Conservation (phyloP, 768 basidiomycete genomes). For the Hortiboletus flavorubellus region DNA sequence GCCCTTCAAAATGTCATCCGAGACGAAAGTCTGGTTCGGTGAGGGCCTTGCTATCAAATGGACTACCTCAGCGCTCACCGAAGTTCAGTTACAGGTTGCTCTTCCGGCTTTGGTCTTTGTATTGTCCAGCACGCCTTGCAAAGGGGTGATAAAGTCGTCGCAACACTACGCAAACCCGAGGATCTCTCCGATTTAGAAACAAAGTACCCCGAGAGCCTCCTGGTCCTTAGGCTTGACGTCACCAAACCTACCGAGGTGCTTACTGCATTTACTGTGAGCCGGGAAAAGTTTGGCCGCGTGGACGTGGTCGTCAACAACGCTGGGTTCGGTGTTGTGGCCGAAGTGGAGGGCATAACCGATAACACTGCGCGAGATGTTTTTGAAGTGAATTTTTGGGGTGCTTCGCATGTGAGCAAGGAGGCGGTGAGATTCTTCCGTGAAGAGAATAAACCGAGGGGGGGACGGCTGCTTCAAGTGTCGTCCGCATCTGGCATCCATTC, state of each 20-base stretch:
- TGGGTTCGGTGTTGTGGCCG: constrained; percentile 23
- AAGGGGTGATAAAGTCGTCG: constrained; percentile 39
- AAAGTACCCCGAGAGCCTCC: constrained; percentile 29
- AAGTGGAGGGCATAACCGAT: constrained; percentile 36
- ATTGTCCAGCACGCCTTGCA: constrained; percentile 31
- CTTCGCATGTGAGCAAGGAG: constrained; percentile 37
- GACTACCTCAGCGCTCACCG: neutral
- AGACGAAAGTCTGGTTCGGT: constrained; percentile 24
- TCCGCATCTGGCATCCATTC: constrained; percentile 31
- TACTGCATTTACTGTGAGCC: constrained; percentile 32
- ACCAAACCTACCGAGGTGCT: constrained; percentile 29
- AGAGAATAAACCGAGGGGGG: constrained; percentile 32
- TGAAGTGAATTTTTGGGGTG: constrained; percentile 46
- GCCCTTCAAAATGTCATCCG: neutral
- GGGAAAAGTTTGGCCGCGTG: constrained; percentile 28
- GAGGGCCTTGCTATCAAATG: neutral
- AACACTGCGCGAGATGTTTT: constrained; percentile 34
- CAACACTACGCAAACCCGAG: constrained; percentile 41
- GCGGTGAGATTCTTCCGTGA: constrained; percentile 27
- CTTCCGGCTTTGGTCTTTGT: constrained; percentile 38
- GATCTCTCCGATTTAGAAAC: constrained; percentile 26
- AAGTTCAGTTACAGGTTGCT: constrained; percentile 38
- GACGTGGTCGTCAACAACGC: constrained; percentile 34
- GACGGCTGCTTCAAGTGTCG: constrained; percentile 37
- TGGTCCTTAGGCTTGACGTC: constrained; percentile 42